Conservation (phyloP, 2,329 filamentous ascomycete species). For the Xylaria sp. region DNA sequence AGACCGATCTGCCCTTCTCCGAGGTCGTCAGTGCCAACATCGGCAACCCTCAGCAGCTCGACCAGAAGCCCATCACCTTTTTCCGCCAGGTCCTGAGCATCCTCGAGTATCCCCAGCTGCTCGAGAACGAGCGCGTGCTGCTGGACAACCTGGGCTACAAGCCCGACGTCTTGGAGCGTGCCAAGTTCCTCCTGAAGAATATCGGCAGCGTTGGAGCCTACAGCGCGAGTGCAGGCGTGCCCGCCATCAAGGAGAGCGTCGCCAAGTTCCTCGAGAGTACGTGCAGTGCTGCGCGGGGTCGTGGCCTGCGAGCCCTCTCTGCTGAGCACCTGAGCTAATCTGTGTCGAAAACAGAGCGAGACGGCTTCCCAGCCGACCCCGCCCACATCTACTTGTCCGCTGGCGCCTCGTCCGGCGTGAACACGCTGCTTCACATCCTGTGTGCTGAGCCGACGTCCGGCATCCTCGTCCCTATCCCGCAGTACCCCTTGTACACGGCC, state of each 20-base stretch:
- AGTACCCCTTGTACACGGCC: slow-evolving; percentile 97
- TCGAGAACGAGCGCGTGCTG: slow-evolving; percentile 86
- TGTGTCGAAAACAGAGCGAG: slow-evolving; percentile 67
- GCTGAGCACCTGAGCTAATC: slow-evolving; percentile 34
- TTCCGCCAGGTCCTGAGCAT: slow-evolving; percentile 96
- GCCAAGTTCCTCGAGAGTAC: slow-evolving; percentile 90
- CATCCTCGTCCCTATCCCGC: slow-evolving; percentile 92
- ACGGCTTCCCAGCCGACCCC: slow-evolving; percentile 86
- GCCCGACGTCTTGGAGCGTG: slow-evolving; percentile 86
- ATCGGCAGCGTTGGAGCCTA: slow-evolving; percentile 95
- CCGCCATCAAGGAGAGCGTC: slow-evolving; percentile 87
- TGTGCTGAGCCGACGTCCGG: slow-evolving; percentile 81
- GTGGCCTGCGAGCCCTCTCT: background rate
- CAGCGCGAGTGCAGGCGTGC: slow-evolving; percentile 90
- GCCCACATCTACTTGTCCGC: slow-evolving; percentile 89
- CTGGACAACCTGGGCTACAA: slow-evolving; percentile 84
- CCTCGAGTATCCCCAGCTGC: slow-evolving; percentile 86
- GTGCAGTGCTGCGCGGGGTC: slow-evolving; percentile 46
- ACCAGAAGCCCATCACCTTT: slow-evolving; percentile 99
- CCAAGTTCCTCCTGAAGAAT: slow-evolving; percentile 80
- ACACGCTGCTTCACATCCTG: slow-evolving; percentile 90
- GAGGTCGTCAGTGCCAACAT: slow-evolving; percentile 97
- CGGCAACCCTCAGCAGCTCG: slow-evolving; percentile 97
- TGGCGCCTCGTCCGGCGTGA: slow-evolving; percentile 93
- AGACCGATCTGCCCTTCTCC: slow-evolving; percentile 78